Evolutionary conservation across 768 basidiomycete species (phyloP), one percentile per base, ranked within the genome.

Genomic region (Chalciporus pseudorubinellus): DNA sequence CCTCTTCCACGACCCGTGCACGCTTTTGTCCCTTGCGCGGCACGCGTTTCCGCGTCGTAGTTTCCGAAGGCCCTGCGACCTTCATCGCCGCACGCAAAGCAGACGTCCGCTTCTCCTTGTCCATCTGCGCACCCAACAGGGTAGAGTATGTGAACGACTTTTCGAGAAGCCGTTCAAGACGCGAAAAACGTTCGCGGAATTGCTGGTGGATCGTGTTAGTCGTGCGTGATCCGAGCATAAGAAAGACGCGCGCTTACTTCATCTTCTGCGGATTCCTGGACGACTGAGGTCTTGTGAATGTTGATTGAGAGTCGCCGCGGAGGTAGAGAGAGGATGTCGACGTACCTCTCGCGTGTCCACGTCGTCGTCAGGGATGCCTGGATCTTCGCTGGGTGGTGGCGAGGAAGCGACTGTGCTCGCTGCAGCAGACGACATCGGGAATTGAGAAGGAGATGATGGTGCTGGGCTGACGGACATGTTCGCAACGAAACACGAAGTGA

Each of bases 121-220:
- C 87, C 88, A 93, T 92, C 50, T 85, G 80, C 20, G 81, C 74
- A 42, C 84, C 81, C 13, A 94, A 74, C 38, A 89, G 76, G 46
- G 73, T 76, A 1, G 90, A 85, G 60, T 87, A 93, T n/a, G 85
- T 75, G 1, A 81, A 79, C 0, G 89, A 91, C 59, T 87, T 87
- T 48, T 92, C 78, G 19, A 94, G 77, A 21, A 94, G 78, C 45
- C 76, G 82, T 48, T 82, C 75, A 18, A 91, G 81, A 10, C 79
- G 74, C 20, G 70, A 62, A 28, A 78, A 76, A 39, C 82, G 78
- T 29, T 72, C 70, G 13, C 72, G 72, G 44, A 76, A 75, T 53
- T 80, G 81, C 80, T 84, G 26, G 16, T 19, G n/a, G 6, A 16
- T 2, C 4, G 16, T 13, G 18, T 47, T 22, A 34, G 46, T 33